A percentile compares a stretch with the other conserved stretches of the same genome.
Conservation (phyloP, 2,329 filamentous ascomycete genomes). For the Penicillium occitanis region DNA sequence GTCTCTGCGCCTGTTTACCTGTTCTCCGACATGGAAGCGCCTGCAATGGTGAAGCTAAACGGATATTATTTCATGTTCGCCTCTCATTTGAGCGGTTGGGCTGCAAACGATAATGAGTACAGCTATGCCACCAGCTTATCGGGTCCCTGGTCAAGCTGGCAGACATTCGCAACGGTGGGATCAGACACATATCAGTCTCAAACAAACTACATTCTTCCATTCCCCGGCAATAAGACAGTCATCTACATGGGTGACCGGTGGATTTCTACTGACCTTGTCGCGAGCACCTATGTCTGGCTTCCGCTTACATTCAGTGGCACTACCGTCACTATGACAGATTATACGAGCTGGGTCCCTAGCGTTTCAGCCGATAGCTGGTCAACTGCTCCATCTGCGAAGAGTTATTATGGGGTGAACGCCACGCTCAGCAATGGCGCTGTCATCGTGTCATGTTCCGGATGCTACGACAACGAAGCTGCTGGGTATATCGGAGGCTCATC, state of each 20-base stretch:
- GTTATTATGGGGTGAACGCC: slow-evolving; percentile 11
- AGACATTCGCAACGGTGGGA: slow-evolving; percentile 55
- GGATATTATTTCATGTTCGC: slow-evolving; percentile 66
- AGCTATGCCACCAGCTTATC: slow-evolving; percentile 57
- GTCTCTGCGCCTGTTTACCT: slow-evolving; percentile 52
- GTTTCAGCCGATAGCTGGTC: slow-evolving; percentile 9
- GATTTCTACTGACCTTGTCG: slow-evolving; percentile 59
- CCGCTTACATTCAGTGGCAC: slow-evolving; percentile 44
- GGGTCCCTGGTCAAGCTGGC: slow-evolving; percentile 63
- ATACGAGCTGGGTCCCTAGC: slow-evolving; percentile 11
- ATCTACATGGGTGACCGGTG: slow-evolving; percentile 70
- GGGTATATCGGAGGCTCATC: slow-evolving; percentile 57
- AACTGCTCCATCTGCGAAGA: slow-evolving; percentile 6
- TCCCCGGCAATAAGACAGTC: slow-evolving; percentile 38
- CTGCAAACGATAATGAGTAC: slow-evolving; percentile 59
- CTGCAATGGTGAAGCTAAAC: slow-evolving; percentile 61
- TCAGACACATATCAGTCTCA: slow-evolving; percentile 62
- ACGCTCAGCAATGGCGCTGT: slow-evolving; percentile 49
- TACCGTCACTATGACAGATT: slow-evolving; percentile 12
- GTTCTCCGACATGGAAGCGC: slow-evolving; percentile 60
- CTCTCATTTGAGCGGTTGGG: slow-evolving; percentile 48
- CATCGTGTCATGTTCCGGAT: slow-evolving; percentile 51
- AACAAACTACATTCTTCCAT: slow-evolving; percentile 58
- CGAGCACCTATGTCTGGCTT: slow-evolving; percentile 65
- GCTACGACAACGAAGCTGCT: slow-evolving; percentile 51